phyloP scores from a whole-genome alignment of 2,329 filamentous ascomycete genomes.

The Alternaria postmessia region DNA sequence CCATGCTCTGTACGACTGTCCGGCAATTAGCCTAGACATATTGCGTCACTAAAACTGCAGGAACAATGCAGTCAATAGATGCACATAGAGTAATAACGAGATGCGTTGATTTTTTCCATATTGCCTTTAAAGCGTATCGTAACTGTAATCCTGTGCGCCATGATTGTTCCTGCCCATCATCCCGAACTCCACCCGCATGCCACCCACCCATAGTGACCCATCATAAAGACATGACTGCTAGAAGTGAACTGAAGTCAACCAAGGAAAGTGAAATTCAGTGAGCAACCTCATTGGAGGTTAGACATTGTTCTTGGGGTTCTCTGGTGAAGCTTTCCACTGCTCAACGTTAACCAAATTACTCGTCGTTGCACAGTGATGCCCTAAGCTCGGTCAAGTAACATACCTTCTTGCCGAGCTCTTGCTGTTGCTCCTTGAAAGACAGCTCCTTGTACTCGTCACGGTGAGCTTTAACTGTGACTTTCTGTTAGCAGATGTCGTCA shows the following conservation, averaged over 20 bases:
- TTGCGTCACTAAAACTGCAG: constrained; percentile 32
- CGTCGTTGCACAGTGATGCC: neutral
- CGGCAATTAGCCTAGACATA: constrained; percentile 30
- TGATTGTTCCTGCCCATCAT: constrained; percentile 8
- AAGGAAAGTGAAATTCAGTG: neutral
- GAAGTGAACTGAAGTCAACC: neutral
- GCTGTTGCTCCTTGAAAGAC: constrained; percentile 47
- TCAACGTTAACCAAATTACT: constrained; percentile 4
- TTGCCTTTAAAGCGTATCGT: constrained; percentile 26
- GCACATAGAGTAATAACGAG: constrained; percentile 9
- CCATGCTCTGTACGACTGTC: constrained; percentile 4
- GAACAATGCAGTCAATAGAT: constrained; percentile 30
- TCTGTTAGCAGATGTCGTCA: constrained; percentile 22
- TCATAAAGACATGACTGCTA: neutral
- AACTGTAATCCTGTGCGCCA: constrained; percentile 16
- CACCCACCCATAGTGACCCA: constrained; percentile 2
- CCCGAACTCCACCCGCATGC: constrained; percentile 4
- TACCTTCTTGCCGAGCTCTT: constrained; percentile 48
- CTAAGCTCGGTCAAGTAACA: constrained; percentile 7
- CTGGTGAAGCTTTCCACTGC: constrained; percentile 47
- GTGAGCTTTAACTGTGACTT: constrained; percentile 45
- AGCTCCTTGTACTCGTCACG: constrained; percentile 46
- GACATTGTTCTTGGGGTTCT: constrained; percentile 48
- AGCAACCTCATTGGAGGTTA: constrained; percentile 5
- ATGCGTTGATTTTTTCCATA: constrained; percentile 32